Conservation (phyloP, 805 yeast genomes). For the Candida gorgasii region DNA sequence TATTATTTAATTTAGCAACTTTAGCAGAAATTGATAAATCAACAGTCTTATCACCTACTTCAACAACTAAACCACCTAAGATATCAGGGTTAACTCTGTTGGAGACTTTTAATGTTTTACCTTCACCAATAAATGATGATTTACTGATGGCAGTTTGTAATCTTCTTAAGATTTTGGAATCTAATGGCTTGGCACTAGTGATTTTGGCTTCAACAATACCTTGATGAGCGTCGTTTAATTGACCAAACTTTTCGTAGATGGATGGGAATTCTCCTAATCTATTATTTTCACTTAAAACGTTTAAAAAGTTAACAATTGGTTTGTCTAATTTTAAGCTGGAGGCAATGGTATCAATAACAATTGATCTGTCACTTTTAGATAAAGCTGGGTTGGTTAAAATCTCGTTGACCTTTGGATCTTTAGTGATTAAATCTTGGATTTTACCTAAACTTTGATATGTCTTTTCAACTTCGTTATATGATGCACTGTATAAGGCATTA, state of each 20-base stretch:
- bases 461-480: conserved; percentile 75
- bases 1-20: conserved; percentile 86
- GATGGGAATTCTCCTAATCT: conserved; percentile 71
- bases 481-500: conserved; percentile 88
- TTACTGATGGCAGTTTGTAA: conserved; percentile 74
- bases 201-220: conserved; percentile 93
- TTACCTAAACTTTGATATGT: conserved; percentile 65
- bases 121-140: conserved; percentile 80
- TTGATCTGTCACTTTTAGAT: conserved; percentile 68
- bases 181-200: conserved; percentile 84
- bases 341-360: conserved; percentile 63
- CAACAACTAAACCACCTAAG: conserved; percentile 93
- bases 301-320: conserved; percentile 75
- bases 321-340: conserved; percentile 56
- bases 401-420: conserved; percentile 63
- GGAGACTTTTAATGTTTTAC: conserved; percentile 80
- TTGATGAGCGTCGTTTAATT: conserved; percentile 82
- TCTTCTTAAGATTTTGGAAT: conserved; percentile 73
- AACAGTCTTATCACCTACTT: conserved; percentile 95
- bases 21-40: conserved; percentile 86
- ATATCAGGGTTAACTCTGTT: conserved; percentile 87
- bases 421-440: conserved; percentile 53
- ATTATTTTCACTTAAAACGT: conserved; percentile 91
- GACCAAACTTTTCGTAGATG: conserved; percentile 69
- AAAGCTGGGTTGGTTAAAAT: conserved; percentile 83